Evolutionary conservation across 177 flowering plant genomes (phyloP).

Genomic region (Vitis hybrid): DNA sequence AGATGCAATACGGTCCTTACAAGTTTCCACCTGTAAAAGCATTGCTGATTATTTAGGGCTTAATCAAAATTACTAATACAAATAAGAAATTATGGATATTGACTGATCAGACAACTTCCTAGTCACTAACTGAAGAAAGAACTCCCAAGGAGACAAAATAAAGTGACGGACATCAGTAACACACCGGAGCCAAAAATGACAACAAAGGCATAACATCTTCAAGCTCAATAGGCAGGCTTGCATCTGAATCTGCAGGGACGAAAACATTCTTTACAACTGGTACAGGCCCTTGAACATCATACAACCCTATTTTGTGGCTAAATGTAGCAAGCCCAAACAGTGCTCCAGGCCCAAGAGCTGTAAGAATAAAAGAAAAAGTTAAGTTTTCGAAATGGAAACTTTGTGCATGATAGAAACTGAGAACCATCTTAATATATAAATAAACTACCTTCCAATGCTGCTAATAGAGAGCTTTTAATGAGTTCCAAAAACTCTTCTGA

Average conservation of each 20-base stretch:
- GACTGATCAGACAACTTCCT: background rate
- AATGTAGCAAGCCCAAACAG: conserved; percentile 97
- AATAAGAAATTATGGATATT: background rate
- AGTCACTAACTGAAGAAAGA: background rate
- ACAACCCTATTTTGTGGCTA: conserved; percentile 94
- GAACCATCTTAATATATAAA: background rate
- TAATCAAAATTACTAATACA: background rate
- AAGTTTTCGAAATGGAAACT: background rate
- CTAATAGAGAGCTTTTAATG: conserved; percentile 87
- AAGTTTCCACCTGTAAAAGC: conserved; percentile 79
- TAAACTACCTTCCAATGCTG: conserved; percentile 87
- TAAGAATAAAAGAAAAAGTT: conserved; percentile 11
- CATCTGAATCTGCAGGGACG: conserved; percentile 73
- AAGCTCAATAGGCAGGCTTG: conserved; percentile 63
- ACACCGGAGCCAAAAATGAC: conserved; percentile 96
- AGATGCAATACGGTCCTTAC: conserved; percentile 86
- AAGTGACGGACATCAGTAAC: conserved; percentile 15
- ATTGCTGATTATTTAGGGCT: background rate
- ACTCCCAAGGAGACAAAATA: background rate
- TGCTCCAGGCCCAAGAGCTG: conserved; percentile 93
- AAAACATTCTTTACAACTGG: conserved; percentile 94
- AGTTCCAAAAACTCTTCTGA: conserved; percentile 99
- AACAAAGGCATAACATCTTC: conserved; percentile 94
- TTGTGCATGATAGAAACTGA: background rate
- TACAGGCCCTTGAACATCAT: conserved; percentile 98